Conservation (phyloP, 352 stramenopile species). For the Phytophthora chlamydospora region DNA sequence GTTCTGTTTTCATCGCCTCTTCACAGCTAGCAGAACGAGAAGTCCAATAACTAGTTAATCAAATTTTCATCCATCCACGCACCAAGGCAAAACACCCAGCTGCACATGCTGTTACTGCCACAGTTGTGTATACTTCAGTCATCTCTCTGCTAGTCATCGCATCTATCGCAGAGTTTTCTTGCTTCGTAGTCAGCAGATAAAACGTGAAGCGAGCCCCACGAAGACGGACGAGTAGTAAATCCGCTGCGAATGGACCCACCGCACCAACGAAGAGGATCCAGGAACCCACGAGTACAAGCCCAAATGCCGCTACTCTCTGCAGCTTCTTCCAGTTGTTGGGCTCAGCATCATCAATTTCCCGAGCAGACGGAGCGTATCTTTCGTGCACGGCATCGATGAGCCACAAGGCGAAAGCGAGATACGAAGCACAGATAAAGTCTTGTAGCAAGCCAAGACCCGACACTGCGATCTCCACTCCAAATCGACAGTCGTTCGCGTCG, state of each 20-base stretch:
- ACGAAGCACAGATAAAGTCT: conserved; percentile 36
- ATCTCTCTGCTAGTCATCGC: conserved; percentile 16
- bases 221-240: conserved; percentile 41
- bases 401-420: conserved; percentile 32
- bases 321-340: background rate
- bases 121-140: conserved; percentile 12
- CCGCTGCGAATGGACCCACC: conserved; percentile 30
- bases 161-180: conserved; percentile 9
- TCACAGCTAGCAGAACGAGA: too few relatives aligned
- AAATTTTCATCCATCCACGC: too few relatives aligned
- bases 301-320: conserved; percentile 7
- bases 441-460: conserved; percentile 41
- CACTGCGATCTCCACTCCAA: conserved; percentile 11
- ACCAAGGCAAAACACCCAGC: conserved; percentile 19
- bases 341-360: background rate
- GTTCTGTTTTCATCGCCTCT: too few relatives aligned
- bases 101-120: background rate
- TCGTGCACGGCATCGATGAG: conserved; percentile 8
- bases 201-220: conserved; percentile 46
- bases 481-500: conserved; percentile 9
- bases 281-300: conserved; percentile 18
- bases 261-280: conserved; percentile 28
- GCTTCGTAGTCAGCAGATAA: conserved; percentile 39
- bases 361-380: background rate
- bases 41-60: too few relatives aligned